Evolutionary conservation across 225 moss, liverwort and hornwort species (phyloP).

Genomic region (Asterella californica): DNA sequence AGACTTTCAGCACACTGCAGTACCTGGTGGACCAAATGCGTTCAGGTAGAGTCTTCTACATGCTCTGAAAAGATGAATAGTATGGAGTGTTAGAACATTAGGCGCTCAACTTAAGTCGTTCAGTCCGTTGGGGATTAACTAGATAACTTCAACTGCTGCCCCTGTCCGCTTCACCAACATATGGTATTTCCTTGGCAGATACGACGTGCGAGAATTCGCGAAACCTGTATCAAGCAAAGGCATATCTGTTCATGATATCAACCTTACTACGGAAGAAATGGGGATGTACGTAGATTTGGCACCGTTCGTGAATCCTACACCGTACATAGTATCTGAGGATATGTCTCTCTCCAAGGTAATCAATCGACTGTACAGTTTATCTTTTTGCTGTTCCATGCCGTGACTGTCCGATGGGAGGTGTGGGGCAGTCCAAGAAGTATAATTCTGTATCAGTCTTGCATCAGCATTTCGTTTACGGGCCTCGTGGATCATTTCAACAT

Average conservation of each 20-base stretch:
- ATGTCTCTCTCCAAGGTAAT: slow-evolving; percentile 94
- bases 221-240: slow-evolving; percentile 99
- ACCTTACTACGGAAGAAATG: slow-evolving; percentile 79
- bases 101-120: not conserved
- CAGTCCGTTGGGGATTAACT: not conserved
- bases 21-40: slow-evolving; percentile 51
- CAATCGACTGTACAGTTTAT: not conserved
- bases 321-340: slow-evolving; percentile 92
- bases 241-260: slow-evolving; percentile 70
- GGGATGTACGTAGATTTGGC: slow-evolving; percentile 92
- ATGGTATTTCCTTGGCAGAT: slow-evolving; percentile 42
- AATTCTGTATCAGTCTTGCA: not conserved
- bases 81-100: not conserved
- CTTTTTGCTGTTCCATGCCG: not conserved
- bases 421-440: not conserved
- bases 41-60: slow-evolving; percentile 49
- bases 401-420: not conserved
- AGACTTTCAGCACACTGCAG: slow-evolving; percentile 73
- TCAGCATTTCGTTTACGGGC: not conserved
- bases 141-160: not conserved
- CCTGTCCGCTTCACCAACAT: not conserved
- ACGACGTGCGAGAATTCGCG: slow-evolving; percentile 85
- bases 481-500: not conserved
- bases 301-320: slow-evolving; percentile 94
- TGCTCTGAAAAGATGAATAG: not conserved